Percentiles rank a stretch among this genome's conserved stretches.
Conservation (phyloP, 192 early-diverging fungal genomes). For the Gryganskiella cystojenkinii region DNA sequence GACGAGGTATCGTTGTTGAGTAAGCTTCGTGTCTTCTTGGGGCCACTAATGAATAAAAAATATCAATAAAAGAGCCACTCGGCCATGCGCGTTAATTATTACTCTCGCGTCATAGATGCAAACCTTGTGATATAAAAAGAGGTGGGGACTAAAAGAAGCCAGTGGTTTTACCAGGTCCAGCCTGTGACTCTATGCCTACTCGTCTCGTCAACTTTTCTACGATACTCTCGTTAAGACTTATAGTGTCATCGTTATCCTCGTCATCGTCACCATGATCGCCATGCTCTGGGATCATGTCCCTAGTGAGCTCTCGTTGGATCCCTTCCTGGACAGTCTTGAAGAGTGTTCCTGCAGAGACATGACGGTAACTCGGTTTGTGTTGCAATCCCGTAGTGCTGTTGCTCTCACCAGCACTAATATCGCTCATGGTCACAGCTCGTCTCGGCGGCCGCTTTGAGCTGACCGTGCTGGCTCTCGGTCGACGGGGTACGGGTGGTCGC, state of each 20-base stretch:
- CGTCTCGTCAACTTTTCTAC: neutral
- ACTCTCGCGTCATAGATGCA: no score
- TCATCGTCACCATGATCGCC: neutral
- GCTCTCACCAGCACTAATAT: neutral
- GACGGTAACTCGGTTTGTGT: slow-evolving; percentile 38
- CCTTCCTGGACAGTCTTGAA: slow-evolving; percentile 38
- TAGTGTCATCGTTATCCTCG: neutral
- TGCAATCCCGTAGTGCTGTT: slow-evolving; percentile 11
- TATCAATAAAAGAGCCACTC: no score
- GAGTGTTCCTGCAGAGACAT: slow-evolving; percentile 24
- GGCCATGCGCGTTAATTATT: no score
- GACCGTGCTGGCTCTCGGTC: neutral
- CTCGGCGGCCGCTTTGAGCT: slow-evolving; percentile 26
- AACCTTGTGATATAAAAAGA: no score
- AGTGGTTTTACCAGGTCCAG: slow-evolving; percentile 10
- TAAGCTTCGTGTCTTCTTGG: no score
- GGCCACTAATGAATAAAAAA: no score
- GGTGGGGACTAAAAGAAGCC: no score
- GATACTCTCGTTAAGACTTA: neutral
- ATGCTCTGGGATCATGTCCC: slow-evolving; percentile 6
- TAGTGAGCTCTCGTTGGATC: slow-evolving; percentile 1
- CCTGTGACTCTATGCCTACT: no score
- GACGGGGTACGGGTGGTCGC: neutral
- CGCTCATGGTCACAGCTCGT: slow-evolving; percentile 16
- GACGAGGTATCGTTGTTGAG: no score